A percentile compares a stretch with the other conserved stretches of the same genome.
Evolutionary conservation across 768 basidiomycete species (phyloP).

Genomic region (Cystobasidiopsis lactophilus): DNA sequence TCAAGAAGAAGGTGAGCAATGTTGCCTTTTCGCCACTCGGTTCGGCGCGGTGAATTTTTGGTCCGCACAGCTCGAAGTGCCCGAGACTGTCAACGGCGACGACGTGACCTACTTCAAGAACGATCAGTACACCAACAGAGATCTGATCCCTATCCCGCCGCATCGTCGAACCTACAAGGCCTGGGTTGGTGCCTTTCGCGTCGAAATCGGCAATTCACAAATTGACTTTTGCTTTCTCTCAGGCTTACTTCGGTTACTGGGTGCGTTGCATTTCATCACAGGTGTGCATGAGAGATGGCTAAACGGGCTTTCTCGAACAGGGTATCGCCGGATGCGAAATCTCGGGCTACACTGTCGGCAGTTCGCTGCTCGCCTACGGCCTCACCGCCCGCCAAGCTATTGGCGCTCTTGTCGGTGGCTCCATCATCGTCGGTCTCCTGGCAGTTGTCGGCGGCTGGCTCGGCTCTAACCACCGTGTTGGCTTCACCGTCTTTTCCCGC

Average conservation of each 20-base stretch:
- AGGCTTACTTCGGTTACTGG: no score
- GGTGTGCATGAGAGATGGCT: no score
- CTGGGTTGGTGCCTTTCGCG: conserved; percentile 13
- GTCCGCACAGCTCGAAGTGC: no score
- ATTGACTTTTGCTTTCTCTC: no score
- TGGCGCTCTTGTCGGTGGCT: conserved; percentile 12
- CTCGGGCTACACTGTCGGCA: conserved; percentile 13
- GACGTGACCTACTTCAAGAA: no score
- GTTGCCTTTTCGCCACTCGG: no score
- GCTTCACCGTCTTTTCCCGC: conserved; percentile 14
- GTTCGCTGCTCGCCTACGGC: conserved; percentile 15
- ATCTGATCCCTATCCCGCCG: conserved; percentile 18
- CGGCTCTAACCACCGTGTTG: conserved; percentile 15
- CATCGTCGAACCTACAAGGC: conserved; percentile 16
- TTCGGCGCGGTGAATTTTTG: no score
- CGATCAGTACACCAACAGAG: conserved; percentile 12
- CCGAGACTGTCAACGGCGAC: no score
- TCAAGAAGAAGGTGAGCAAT: no score
- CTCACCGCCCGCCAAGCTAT: conserved; percentile 11
- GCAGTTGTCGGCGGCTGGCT: conserved; percentile 11
- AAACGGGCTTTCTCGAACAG: no score
- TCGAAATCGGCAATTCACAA: no score
- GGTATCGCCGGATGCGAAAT: conserved; percentile 2
- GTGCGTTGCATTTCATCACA: no score
- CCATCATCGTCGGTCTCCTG: conserved; percentile 14